These are phyloP conservation scores for Gracilaria caudata DNA, from an alignment of 23 red algal species.

Conservation along the genomic window DNA sequence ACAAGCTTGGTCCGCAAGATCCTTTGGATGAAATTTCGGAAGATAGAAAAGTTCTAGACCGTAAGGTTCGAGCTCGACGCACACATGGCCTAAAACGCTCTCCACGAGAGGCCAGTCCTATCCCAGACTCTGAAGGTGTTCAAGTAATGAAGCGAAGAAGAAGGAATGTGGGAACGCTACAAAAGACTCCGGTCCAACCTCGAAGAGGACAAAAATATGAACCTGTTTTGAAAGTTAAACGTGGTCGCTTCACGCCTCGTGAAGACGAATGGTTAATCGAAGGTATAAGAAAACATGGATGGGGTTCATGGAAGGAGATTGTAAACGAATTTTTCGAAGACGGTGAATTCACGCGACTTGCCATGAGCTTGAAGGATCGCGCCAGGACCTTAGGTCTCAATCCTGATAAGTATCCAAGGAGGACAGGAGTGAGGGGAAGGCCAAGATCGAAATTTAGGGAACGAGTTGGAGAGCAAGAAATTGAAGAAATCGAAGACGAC, in stretches of 20 bases:
- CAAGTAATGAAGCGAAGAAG: slow-evolving; percentile 7
- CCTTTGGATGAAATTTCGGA: background rate
- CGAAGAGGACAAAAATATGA: background rate
- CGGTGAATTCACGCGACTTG: slow-evolving; percentile 23
- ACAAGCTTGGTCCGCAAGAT: slow-evolving; percentile 4
- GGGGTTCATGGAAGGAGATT: slow-evolving; percentile 57
- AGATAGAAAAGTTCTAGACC: background rate
- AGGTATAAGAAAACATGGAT: slow-evolving; percentile 52
- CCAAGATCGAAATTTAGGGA: background rate
- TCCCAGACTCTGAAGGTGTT: slow-evolving; percentile 45
- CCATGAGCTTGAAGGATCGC: slow-evolving; percentile 67
- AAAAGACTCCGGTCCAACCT: background rate
- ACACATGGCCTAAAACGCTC: background rate
- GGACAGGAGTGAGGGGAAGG: background rate
- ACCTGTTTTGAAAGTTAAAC: slow-evolving; percentile 8
- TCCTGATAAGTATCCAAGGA: slow-evolving; percentile 34
- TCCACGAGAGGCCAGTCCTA: slow-evolving; percentile 52
- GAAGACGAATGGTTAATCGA: slow-evolving; percentile 45
- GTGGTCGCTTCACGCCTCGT: slow-evolving; percentile 32
- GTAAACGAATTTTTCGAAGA: background rate
- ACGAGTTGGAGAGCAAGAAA: background rate
- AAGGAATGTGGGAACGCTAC: background rate
- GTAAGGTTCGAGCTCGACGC: background rate
- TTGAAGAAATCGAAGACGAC: slow-evolving; percentile 5
- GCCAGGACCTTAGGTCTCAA: slow-evolving; percentile 45